These are phyloP conservation scores for Pseudopyricularia cyperi DNA, from an alignment of 2,329 filamentous ascomycete species.

Conservation along the genomic window DNA sequence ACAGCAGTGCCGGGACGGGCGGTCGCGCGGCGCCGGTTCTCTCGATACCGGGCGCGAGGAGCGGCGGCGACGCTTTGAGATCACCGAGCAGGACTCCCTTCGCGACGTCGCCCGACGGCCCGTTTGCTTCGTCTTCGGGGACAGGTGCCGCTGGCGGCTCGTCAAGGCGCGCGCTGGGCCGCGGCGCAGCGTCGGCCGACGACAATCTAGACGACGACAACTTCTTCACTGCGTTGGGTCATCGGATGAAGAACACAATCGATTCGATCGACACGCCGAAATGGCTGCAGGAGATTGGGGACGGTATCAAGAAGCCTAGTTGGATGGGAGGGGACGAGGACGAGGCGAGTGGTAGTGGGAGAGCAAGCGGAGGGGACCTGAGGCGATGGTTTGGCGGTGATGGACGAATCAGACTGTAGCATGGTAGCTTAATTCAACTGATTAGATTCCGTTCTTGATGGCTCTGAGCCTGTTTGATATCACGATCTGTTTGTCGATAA, in stretches of 20 bases:
- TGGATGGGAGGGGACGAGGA: conserved; percentile 60
- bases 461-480: no score
- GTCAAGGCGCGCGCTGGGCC: conserved; percentile 14
- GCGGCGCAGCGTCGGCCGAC: conserved; percentile 15
- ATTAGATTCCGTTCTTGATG: no score
- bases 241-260: conserved; percentile 83
- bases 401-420: conserved; percentile 19
- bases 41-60: conserved; percentile 25
- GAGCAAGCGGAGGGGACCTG: conserved; percentile 21
- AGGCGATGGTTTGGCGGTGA: conserved; percentile 44
- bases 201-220: conserved; percentile 61
- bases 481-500: no score
- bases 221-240: conserved; percentile 72
- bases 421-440: not conserved
- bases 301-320: conserved; percentile 60
- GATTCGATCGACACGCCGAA: conserved; percentile 70
- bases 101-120: conserved; percentile 7
- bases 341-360: conserved; percentile 13
- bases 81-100: conserved; percentile 1
- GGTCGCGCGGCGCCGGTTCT: conserved; percentile 30
- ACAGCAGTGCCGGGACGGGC: conserved; percentile 11
- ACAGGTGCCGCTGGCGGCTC: conserved; percentile 17
- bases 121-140: conserved; percentile 22
- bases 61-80: conserved; percentile 6
- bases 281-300: conserved; percentile 64